Evolutionary conservation across 164 flowering plant genomes (phyloP).

Genomic region (Amborella trichopoda): DNA sequence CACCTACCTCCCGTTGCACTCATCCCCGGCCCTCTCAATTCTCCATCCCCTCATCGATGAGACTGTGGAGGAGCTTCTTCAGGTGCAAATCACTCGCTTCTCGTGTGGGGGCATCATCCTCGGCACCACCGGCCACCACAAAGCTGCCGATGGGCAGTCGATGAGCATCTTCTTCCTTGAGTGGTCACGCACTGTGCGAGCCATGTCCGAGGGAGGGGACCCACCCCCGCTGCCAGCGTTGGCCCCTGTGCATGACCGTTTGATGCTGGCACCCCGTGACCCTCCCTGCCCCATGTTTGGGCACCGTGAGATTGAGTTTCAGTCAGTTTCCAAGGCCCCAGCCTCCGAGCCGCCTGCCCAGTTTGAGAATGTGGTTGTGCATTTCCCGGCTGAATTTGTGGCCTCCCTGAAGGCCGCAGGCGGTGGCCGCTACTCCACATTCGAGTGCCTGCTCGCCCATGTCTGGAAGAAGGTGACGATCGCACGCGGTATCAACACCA

Average conservation of each 20-base stretch:
- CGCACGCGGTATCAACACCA: neutral
- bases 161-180: conserved; percentile 4
- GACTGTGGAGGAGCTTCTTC: neutral
- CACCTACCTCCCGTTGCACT: conserved; percentile 11
- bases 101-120: conserved; percentile 8
- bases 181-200: conserved; percentile 4
- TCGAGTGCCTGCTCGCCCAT: conserved; percentile 8
- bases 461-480: conserved; percentile 6
- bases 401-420: neutral
- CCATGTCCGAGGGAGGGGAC: neutral
- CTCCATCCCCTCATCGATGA: conserved; percentile 9
- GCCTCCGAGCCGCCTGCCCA: neutral
- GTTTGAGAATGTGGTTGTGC: conserved; percentile 1
- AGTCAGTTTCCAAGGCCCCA: neutral
- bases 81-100: conserved; percentile 5
- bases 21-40: conserved; percentile 5
- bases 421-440: conserved; percentile 1
- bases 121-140: conserved; percentile 4
- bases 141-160: conserved; percentile 8
- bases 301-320: conserved; percentile 2
- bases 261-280: conserved; percentile 3
- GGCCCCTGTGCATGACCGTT: conserved; percentile 4
- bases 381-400: neutral
- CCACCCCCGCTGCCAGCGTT: neutral
- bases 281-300: conserved; percentile 2